Base-by-base conservation (phyloP, 306 rosid species). In the Myrica gale region DNA sequence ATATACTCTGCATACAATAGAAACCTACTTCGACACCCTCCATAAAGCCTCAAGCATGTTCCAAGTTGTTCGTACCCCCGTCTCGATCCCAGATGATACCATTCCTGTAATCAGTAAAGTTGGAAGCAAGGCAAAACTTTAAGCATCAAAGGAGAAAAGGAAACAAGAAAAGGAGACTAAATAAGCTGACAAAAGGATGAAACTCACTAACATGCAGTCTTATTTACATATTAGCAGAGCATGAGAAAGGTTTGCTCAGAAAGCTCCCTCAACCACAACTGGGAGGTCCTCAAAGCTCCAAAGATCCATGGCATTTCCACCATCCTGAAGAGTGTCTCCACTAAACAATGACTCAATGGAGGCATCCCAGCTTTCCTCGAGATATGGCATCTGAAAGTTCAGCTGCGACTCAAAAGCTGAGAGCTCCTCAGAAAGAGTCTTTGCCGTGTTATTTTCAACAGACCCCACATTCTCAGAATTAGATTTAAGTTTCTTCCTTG, bases 231-330 rank as follows among this genome's bases (percentile, higher is more conserved):
- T 48, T 48, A 77, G 78, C 68, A 69, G 39, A n/a, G 70, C 81
- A 45, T 21, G 77, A 61, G 60, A 66, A 61, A 65, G 71, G 72
- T 52, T 76, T 58, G 80, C 84, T 89, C 19, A 95, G 89, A 85
- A 89, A 57, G 6, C 86, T 63, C 88, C 92, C 39, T 88, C 95
- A 53, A 73, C 75, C 69, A 86, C 1, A 60, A 84, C 48, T 32
- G 97, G 81, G 76, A 89, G 58, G 60, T 95, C 99, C 56, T 90
- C 96, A 21, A 92, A 95, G 88, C 81, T 84, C 99, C 97, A 95
- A 46, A 92, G 87, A 75, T 85, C 86, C 87, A 88, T 74, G 2
- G 89, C 47, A 85, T 85, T 92, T 62, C 89, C 92, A 46, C 80
- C 91, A 79, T 87, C 90, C 87, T 90, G 97, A 76, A 91, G 78